A percentile compares a stretch with the other conserved stretches of the same genome.
Evolutionary conservation across 208 protist species (phyloP).

Genomic region (Crithidia bombi): DNA sequence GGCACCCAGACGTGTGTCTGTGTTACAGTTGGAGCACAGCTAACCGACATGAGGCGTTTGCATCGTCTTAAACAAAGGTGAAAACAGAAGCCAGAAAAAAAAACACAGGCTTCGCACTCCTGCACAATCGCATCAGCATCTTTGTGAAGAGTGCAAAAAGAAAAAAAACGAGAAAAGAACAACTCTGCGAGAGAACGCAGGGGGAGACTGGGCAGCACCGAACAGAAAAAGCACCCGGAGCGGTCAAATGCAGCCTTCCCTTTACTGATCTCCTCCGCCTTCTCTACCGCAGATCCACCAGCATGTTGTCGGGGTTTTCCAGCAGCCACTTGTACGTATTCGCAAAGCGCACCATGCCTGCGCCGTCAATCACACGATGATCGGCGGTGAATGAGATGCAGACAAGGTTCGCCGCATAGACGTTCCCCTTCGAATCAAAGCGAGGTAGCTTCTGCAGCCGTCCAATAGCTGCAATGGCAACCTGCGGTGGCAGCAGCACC

Average conservation of each 20-base stretch:
- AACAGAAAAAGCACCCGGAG: no score
- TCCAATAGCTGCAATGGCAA: conserved; percentile 94
- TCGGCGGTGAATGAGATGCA: conserved; percentile 92
- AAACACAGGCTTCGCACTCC: conserved; percentile 7
- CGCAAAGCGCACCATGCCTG: conserved; percentile 95
- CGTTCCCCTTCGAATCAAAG: conserved; percentile 72
- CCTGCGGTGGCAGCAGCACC: conserved; percentile 91
- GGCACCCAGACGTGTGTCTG: no score
- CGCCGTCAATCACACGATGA: conserved; percentile 97
- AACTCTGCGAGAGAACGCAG: background rate
- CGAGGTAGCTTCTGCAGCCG: conserved; percentile 85
- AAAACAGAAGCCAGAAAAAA: conserved; percentile 24
- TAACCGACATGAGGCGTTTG: no score
- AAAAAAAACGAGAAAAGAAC: background rate
- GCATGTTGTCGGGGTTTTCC: conserved; percentile 88
- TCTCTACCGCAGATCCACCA: conserved; percentile 69
- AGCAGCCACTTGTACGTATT: conserved; percentile 90
- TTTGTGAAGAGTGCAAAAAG: no score
- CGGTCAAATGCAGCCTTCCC: background rate
- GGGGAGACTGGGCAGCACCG: no score
- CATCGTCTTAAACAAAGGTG: background rate
- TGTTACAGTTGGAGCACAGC: no score
- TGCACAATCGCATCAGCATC: no score
- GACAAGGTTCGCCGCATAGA: conserved; percentile 71
- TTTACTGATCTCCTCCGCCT: background rate